These are phyloP conservation scores for Helicocarpus griseus DNA, from an alignment of 2,329 filamentous ascomycete genomes.

Conservation along the genomic window DNA sequence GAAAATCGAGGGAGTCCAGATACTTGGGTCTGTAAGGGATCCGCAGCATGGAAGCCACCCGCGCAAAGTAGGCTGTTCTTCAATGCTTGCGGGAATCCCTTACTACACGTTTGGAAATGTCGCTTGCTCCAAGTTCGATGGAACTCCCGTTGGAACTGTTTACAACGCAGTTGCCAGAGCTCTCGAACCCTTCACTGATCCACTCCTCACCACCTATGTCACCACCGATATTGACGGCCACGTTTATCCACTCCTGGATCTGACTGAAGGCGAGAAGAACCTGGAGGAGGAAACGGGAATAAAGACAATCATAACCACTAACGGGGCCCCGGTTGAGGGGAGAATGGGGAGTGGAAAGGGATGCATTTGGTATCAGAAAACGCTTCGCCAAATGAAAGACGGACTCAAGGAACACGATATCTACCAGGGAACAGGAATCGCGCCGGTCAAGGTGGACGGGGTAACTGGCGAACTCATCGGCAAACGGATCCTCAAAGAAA, in stretches of 20 bases:
- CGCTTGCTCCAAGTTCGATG: background rate
- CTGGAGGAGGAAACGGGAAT: conserved; percentile 1
- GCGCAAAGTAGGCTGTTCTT: conserved; percentile 6
- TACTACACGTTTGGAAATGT: conserved; percentile 9
- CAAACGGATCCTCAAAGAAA: conserved; percentile 3
- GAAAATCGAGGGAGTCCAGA: background rate
- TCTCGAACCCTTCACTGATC: background rate
- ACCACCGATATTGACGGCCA: conserved; percentile 1
- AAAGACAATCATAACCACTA: conserved; percentile 5
- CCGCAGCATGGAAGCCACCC: conserved; percentile 1
- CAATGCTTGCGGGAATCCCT: conserved; percentile 2
- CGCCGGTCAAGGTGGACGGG: conserved; percentile 5
- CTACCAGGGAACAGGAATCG: conserved; percentile 9
- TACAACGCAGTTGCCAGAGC: conserved; percentile 6
- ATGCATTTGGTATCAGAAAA: conserved; percentile 11
- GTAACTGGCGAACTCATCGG: conserved; percentile 3
- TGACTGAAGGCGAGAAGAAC: conserved; percentile 6
- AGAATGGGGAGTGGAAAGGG: conserved; percentile 4
- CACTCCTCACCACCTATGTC: conserved; percentile 1
- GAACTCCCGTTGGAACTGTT: background rate
- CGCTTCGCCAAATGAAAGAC: background rate
- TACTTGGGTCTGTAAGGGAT: conserved; percentile 6
- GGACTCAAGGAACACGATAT: background rate
- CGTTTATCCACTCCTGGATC: conserved; percentile 4
- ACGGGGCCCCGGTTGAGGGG: conserved; percentile 8